A percentile compares a stretch with the other conserved stretches of the same genome.
phyloP scores from a whole-genome alignment of 2,329 filamentous ascomycete species.

The Xylaria sp. region DNA sequence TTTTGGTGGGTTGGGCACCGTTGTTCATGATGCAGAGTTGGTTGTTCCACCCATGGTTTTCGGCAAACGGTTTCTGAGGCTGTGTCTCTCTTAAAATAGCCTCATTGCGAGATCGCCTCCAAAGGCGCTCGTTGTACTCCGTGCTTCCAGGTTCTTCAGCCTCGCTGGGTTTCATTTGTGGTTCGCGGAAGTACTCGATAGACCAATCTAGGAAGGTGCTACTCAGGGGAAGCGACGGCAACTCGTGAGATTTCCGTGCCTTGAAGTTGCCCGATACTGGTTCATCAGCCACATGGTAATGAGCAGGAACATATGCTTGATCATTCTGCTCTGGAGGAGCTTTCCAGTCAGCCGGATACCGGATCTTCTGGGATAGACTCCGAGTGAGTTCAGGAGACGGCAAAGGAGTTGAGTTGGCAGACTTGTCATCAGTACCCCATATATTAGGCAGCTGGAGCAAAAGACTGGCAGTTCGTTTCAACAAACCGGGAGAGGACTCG shows the following conservation, averaged over 20 bases:
- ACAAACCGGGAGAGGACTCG: constrained; percentile 65
- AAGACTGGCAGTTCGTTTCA: constrained; percentile 73
- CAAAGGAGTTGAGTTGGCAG: constrained; percentile 50
- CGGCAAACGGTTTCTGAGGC: constrained; percentile 88
- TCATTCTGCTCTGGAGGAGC: constrained; percentile 81
- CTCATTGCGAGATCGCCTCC: constrained; percentile 93
- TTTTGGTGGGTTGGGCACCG: constrained; percentile 86
- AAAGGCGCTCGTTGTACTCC: constrained; percentile 94
- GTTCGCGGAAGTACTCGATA: constrained; percentile 96
- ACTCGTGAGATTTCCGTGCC: constrained; percentile 67
- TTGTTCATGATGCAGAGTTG: constrained; percentile 88
- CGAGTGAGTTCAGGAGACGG: constrained; percentile 52
- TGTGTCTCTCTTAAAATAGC: constrained; percentile 92
- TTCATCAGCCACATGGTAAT: constrained; percentile 79
- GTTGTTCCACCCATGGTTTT: constrained; percentile 84
- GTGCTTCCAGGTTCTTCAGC: constrained; percentile 95
- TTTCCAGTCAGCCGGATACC: constrained; percentile 57
- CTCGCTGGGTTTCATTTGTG: constrained; percentile 97
- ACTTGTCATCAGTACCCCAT: constrained; percentile 61
- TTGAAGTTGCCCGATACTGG: constrained; percentile 83
- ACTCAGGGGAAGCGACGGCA: constrained; percentile 76
- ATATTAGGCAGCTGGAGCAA: constrained; percentile 67
- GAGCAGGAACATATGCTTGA: constrained; percentile 70
- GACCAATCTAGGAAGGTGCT: constrained; percentile 95
- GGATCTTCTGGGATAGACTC: constrained; percentile 54